These are phyloP conservation scores for Pisolithus microcarpus DNA, from an alignment of 768 basidiomycete genomes.

Conservation along the genomic window DNA sequence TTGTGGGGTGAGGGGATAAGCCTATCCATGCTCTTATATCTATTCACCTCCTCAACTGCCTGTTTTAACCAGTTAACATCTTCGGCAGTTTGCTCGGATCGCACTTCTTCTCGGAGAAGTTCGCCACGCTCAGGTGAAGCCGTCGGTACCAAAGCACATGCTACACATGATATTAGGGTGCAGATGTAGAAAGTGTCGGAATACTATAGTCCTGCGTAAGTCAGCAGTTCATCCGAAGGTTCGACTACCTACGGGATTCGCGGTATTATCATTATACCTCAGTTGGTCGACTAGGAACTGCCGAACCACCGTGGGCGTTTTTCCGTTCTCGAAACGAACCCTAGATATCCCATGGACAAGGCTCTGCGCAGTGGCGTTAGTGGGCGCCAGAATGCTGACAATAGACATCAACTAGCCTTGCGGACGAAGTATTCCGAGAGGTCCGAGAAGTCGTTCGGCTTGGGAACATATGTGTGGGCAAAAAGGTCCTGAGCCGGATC, in stretches of 20 bases:
- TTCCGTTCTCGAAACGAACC: constrained; percentile 81
- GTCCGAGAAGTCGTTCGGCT: constrained; percentile 91
- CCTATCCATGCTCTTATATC: constrained; percentile 92
- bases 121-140: constrained; percentile 78
- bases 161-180: constrained; percentile 74
- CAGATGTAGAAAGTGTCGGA: constrained; percentile 90
- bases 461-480: constrained; percentile 82
- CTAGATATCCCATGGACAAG: constrained; percentile 78
- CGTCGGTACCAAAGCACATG: constrained; percentile 69
- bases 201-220: constrained; percentile 43
- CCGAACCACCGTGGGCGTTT: constrained; percentile 77
- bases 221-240: not conserved
- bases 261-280: constrained; percentile 93
- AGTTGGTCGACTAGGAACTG: constrained; percentile 88
- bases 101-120: constrained; percentile 60
- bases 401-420: constrained; percentile 47
- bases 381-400: constrained; percentile 1
- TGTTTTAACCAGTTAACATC: constrained; percentile 66
- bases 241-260: constrained; percentile 60
- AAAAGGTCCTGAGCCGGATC: constrained; percentile 79
- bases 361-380: constrained; percentile 36
- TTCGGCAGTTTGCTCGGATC: constrained; percentile 58
- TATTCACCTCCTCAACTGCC: constrained; percentile 74
- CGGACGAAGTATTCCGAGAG: constrained; percentile 90
- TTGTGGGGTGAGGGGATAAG: constrained; percentile 94